Percentiles rank a stretch among this genome's conserved stretches.
These are phyloP conservation scores for Fraxinus quadrangulata DNA, from an alignment of 257 asterid genomes.

Conservation along the genomic window DNA sequence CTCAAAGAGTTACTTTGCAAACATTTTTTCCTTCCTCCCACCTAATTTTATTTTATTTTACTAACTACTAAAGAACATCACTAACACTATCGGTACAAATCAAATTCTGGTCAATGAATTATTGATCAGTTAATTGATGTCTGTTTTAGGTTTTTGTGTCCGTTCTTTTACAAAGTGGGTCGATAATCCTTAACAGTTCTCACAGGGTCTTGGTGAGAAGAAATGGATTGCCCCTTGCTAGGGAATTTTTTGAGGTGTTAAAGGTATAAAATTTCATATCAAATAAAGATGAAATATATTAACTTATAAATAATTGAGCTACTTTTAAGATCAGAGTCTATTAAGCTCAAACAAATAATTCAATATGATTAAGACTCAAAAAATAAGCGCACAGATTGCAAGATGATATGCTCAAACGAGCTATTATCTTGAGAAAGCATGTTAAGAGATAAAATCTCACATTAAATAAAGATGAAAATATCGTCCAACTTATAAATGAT, in stretches of 20 bases:
- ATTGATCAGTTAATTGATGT: constrained; percentile 45
- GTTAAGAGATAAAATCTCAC: too few relatives aligned
- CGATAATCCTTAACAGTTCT: constrained; percentile 67
- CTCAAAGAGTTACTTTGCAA: not conserved
- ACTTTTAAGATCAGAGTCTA: too few relatives aligned
- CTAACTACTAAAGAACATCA: constrained; percentile 19
- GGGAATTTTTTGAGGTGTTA: constrained; percentile 53
- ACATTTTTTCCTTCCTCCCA: not conserved
- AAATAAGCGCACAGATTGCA: too few relatives aligned
- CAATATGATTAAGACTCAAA: too few relatives aligned
- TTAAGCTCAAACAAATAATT: too few relatives aligned
- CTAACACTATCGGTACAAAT: constrained; percentile 20
- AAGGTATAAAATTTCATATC: too few relatives aligned
- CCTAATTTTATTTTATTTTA: not conserved
- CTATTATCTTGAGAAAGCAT: too few relatives aligned
- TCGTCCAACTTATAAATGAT: too few relatives aligned
- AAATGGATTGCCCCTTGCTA: constrained; percentile 79
- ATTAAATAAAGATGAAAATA: too few relatives aligned
- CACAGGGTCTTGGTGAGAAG: constrained; percentile 71
- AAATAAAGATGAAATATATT: too few relatives aligned
- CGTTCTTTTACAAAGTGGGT: constrained; percentile 65
- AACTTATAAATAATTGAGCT: too few relatives aligned
- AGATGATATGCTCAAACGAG: too few relatives aligned
- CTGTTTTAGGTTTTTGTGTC: constrained; percentile 37
- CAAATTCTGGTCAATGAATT: constrained; percentile 43